Evolutionary conservation across 169 alveolate genomes (phyloP), one percentile per base, ranked within the genome.

Genomic region (Prorocentrum cordatum): DNA sequence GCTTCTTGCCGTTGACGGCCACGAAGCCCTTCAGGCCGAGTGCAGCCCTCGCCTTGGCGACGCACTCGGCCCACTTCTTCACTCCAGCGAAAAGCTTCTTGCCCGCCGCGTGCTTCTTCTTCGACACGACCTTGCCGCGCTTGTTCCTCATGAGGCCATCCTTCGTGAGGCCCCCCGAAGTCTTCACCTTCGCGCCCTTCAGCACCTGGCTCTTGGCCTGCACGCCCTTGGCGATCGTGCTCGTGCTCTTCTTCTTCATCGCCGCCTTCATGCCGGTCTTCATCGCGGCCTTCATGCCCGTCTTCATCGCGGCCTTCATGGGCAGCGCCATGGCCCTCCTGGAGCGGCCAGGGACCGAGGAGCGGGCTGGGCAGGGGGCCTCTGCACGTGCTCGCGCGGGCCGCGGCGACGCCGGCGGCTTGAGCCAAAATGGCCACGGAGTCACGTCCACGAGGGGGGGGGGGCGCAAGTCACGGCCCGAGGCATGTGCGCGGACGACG

Each of bases 181-280:
- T 75, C 72, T 75, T 75, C 72, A 32, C 86, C 54, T 58, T 50
- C 58, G 26, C 26, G 58, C 86, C 86, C 38, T 9, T 10, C 32
- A 39, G 54, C 71, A 75, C 86, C 71, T 20, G n/a, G 2, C 33
- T 42, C 39, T 75, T 75, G 22, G 86, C 86, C 45, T 5, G 20
- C 86, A 24, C 32, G 68, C 86, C 86, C n/a, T 31, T 35, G 9
- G 86, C 86, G 36, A 75, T 54, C 86, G 45, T 73, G 85, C 67
- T 42, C 83, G 42, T 66, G 3, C 59, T 54, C 83, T 71, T 71
- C 62, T 38, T 45, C 83, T 71, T 70, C 82, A 70, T 70, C 2
- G 70, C 18, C 18, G 35, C 70, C 66, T 38, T 71, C 32, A 39
- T 71, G 66, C 27, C 42, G 29, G 59, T 50, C 62, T 20, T 50